Evolutionary conservation across 306 rosid species (phyloP).

Genomic region (Benincasa hispida): DNA sequence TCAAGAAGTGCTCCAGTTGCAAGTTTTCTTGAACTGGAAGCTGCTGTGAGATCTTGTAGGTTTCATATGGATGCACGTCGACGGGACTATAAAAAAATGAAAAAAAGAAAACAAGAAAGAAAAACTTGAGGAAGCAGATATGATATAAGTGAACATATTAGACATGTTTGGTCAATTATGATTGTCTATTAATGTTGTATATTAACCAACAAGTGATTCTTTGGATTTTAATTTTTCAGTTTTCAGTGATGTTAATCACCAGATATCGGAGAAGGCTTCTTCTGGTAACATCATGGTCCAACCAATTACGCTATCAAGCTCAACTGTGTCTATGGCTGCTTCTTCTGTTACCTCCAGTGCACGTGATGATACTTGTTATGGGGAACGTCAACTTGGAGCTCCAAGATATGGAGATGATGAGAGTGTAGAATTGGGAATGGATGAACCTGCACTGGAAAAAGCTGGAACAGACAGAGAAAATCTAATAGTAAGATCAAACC

Average conservation of each 20-base stretch:
- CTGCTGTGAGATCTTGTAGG: slow-evolving; percentile 85
- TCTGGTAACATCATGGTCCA: slow-evolving; percentile 23
- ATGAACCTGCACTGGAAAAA: slow-evolving; percentile 20
- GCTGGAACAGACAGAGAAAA: slow-evolving; percentile 66
- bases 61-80: slow-evolving; percentile 18
- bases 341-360: slow-evolving; percentile 39
- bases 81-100: not conserved
- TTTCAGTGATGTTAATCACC: slow-evolving; percentile 34
- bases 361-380: slow-evolving; percentile 38
- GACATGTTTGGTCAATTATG: not conserved
- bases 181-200: slow-evolving; percentile 2
- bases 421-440: slow-evolving; percentile 25
- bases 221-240: slow-evolving; percentile 39
- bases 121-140: not conserved
- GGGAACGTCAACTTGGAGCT: slow-evolving; percentile 48
- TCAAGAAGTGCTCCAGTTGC: slow-evolving; percentile 82
- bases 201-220: slow-evolving; percentile 1
- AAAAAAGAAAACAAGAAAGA: not conserved
- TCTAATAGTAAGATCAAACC: slow-evolving; percentile 75
- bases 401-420: slow-evolving; percentile 27
- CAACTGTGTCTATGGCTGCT: slow-evolving; percentile 30
- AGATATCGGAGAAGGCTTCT: slow-evolving; percentile 31
- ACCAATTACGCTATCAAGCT: slow-evolving; percentile 26
- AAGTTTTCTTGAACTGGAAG: slow-evolving; percentile 89
- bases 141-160: not conserved